phyloP scores from a whole-genome alignment of 495 filamentous ascomycete genomes.

The Hyaloscypha finlandica region DNA sequence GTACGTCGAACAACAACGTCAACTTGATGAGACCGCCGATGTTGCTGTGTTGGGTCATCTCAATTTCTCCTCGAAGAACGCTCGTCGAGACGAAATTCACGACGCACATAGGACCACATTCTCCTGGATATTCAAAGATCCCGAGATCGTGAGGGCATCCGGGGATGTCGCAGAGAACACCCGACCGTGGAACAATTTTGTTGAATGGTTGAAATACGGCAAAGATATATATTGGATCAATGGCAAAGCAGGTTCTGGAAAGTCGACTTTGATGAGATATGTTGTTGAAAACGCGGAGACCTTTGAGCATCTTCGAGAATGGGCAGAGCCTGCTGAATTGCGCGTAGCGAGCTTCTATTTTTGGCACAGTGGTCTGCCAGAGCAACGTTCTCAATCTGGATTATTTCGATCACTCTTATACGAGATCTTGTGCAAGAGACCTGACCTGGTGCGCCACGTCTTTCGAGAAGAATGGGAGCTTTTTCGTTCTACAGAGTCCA shows the following conservation, averaged over 20 bases:
- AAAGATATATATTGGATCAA: conserved; percentile 37
- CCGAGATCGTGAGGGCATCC: not conserved
- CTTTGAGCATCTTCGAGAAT: conserved; percentile 11
- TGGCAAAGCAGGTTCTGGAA: conserved; percentile 42
- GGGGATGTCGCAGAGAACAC: not conserved
- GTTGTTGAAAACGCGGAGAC: conserved; percentile 29
- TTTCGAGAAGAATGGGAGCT: not conserved
- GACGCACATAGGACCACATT: conserved; percentile 31
- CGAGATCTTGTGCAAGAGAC: conserved; percentile 30
- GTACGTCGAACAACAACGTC: not conserved
- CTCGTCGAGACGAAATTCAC: conserved; percentile 31
- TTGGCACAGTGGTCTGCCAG: conserved; percentile 40
- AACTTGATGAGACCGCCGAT: not conserved
- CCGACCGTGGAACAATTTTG: conserved; percentile 19
- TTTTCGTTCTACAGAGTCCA: not conserved
- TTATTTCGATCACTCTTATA: conserved; percentile 39
- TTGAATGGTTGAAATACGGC: conserved; percentile 17
- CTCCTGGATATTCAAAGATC: conserved; percentile 28
- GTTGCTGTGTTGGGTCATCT: conserved; percentile 3
- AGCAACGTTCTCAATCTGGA: conserved; percentile 45
- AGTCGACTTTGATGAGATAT: conserved; percentile 43
- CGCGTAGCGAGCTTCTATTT: conserved; percentile 40
- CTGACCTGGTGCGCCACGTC: not conserved
- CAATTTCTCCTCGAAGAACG: conserved; percentile 26
- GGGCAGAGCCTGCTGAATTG: conserved; percentile 23